Evolutionary conservation across 306 rosid species (phyloP).

Genomic region (Clitoria ternatea): DNA sequence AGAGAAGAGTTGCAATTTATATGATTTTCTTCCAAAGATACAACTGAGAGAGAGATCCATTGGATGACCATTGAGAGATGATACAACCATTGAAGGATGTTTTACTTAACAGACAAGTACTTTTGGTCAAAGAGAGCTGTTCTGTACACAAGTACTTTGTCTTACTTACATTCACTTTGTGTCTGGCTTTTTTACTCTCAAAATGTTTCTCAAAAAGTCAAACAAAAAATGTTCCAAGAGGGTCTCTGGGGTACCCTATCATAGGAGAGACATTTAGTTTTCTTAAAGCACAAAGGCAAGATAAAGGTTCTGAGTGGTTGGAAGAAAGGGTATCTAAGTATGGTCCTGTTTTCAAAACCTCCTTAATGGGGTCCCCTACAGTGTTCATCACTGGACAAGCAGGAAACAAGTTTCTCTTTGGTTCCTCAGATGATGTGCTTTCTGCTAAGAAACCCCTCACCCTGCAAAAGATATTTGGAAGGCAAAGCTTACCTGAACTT

Average conservation of each 20-base stretch:
- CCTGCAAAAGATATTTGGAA: constrained; percentile 31
- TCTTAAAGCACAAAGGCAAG: constrained; percentile 33
- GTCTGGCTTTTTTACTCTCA: constrained; percentile 26
- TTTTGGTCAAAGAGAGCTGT: too few relatives aligned
- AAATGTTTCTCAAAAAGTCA: constrained; percentile 30
- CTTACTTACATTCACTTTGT: constrained; percentile 32
- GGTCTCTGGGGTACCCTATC: constrained; percentile 50
- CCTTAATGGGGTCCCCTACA: constrained; percentile 50
- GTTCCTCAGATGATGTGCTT: constrained; percentile 39
- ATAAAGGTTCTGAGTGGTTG: constrained; percentile 43
- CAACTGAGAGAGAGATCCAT: too few relatives aligned
- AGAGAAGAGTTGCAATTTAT: too few relatives aligned
- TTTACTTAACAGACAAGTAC: too few relatives aligned
- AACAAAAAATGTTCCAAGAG: constrained; percentile 44
- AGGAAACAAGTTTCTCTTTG: constrained; percentile 43
- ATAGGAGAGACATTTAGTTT: constrained; percentile 51
- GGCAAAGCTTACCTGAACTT: constrained; percentile 37
- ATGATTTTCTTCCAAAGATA: too few relatives aligned
- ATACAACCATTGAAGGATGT: too few relatives aligned
- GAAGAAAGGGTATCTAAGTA: constrained; percentile 40
- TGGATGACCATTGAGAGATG: too few relatives aligned
- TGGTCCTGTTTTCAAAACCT: constrained; percentile 47
- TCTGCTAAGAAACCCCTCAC: constrained; percentile 45
- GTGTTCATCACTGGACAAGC: constrained; percentile 39
- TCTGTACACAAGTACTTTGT: too few relatives aligned